A percentile compares a stretch with the other conserved stretches of the same genome.
These are phyloP conservation scores for Digitaria exilis DNA, from an alignment of 202 grass and related monocot species.

Conservation along the genomic window DNA sequence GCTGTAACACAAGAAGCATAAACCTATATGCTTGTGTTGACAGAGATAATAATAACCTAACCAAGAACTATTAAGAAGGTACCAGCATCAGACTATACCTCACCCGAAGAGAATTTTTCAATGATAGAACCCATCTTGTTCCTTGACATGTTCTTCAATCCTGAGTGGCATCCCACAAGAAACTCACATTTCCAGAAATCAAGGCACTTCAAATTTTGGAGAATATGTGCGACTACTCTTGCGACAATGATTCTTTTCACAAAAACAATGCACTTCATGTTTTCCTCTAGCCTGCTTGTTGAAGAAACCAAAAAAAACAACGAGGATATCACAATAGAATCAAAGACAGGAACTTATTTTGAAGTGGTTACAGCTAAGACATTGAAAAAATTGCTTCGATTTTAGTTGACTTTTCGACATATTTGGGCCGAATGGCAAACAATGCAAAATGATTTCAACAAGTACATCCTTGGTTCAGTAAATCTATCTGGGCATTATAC, in stretches of 20 bases:
- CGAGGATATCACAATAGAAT: constrained; percentile 41
- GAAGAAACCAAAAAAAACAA: constrained; percentile 36
- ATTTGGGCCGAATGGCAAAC: constrained; percentile 1
- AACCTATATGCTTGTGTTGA: constrained; percentile 4
- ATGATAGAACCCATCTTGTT: constrained; percentile 79
- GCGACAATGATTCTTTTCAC: constrained; percentile 88
- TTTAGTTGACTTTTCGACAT: constrained; percentile 4
- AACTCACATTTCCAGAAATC: constrained; percentile 88
- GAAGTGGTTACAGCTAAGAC: constrained; percentile 26
- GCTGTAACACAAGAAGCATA: constrained; percentile 39
- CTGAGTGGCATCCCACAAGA: constrained; percentile 83
- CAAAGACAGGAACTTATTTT: constrained; percentile 37
- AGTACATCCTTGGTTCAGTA: neutral
- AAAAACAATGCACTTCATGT: constrained; percentile 92
- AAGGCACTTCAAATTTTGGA: constrained; percentile 67
- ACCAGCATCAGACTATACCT: constrained; percentile 60
- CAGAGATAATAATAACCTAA: constrained; percentile 18
- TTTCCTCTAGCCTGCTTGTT: constrained; percentile 61
- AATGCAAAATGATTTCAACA: neutral
- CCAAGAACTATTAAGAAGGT: constrained; percentile 16
- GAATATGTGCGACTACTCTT: constrained; percentile 68
- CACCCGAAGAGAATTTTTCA: constrained; percentile 77
- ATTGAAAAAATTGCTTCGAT: constrained; percentile 23
- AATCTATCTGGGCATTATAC: neutral
- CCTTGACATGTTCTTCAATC: constrained; percentile 77